Base-by-base conservation (phyloP, 768 basidiomycete genomes). In the Melanogaster broomeanus region DNA sequence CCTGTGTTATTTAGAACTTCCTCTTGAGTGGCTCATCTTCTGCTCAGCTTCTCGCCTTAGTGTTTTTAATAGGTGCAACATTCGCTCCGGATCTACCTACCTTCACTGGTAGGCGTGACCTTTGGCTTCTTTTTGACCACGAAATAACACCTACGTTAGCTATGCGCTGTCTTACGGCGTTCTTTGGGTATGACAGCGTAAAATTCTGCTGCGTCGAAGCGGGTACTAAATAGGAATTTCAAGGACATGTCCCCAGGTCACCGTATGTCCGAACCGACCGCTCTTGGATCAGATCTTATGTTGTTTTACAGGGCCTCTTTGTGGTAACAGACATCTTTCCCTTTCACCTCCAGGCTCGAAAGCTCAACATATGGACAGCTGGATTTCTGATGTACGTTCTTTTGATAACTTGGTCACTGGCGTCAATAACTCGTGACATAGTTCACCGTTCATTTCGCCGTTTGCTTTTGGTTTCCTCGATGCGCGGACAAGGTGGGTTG, bases 341-440 rank as follows among this genome's bases (percentile, higher is more conserved):
- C 3, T 82, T 81, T 64, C 80, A 81, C 49, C 68, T 78, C 12
- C 79, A 81, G 51, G 78, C 78, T 4, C 69, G 75, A 22, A 79
- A 77, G 66, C 66, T 80, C 22, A 79, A 78, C 49, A 46, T 79
- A 22, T 81, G 80, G 81, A 80, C 81, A 1, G 70, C 77, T 52
- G 81, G 79, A 1, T 79, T 80, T 61, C 68, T 83, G 45, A 56
- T 67, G 68, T 13, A 83, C 81, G 10, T 83, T 83, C 72, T 59
- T 81, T 10, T 4, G 7, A 18, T 70, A 22, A 72, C 71, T 3
- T 67, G 65, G 3, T 66, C 60, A 59, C 49, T 64, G 1, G 61
- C 56, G 1, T 31, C 2, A 47, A 48, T 49, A 19, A 56, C 64
- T 68, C 1, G 69, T 67, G 48, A 60, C 69, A 3, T 72, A 52